Evolutionary conservation across 2,329 filamentous ascomycete species (phyloP).

Genomic region (Fusarium subtropicale): DNA sequence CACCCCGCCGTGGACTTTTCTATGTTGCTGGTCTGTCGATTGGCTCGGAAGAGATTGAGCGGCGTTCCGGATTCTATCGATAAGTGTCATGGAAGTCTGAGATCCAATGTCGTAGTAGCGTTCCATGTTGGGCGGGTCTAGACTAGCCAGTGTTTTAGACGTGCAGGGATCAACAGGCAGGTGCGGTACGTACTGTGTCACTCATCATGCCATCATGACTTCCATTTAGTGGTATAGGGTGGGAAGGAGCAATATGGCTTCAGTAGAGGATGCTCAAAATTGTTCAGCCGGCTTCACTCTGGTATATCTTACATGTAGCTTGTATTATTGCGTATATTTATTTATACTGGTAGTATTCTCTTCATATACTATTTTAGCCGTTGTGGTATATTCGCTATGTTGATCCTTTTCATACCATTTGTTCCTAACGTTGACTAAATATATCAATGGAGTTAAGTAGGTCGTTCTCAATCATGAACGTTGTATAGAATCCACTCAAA

Average conservation of each 20-base stretch:
- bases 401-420: neutral
- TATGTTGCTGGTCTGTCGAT: conserved; percentile 16
- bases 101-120: conserved; percentile 7
- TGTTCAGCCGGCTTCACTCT: neutral
- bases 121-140: conserved; percentile 5
- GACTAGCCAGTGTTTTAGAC: neutral
- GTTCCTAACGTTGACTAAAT: neutral
- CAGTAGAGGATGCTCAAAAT: neutral
- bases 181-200: neutral
- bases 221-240: conserved; percentile 23
- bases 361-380: too few species aligned
- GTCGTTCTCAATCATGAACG: neutral
- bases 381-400: neutral
- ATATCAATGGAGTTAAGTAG: accelerated
- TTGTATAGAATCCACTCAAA: accelerated
- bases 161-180: conserved; percentile 6
- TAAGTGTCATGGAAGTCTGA: conserved; percentile 31
- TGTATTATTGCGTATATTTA: neutral
- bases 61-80: conserved; percentile 14
- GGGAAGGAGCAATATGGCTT: neutral
- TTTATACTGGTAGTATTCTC: neutral
- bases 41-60: conserved; percentile 11
- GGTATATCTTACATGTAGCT: too few species aligned
- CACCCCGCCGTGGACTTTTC: conserved; percentile 29
- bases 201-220: neutral